Percentiles rank a stretch among this genome's conserved stretches.
Evolutionary conservation across 148 eudicot species (phyloP).

Genomic region (Polygonum maritimum): DNA sequence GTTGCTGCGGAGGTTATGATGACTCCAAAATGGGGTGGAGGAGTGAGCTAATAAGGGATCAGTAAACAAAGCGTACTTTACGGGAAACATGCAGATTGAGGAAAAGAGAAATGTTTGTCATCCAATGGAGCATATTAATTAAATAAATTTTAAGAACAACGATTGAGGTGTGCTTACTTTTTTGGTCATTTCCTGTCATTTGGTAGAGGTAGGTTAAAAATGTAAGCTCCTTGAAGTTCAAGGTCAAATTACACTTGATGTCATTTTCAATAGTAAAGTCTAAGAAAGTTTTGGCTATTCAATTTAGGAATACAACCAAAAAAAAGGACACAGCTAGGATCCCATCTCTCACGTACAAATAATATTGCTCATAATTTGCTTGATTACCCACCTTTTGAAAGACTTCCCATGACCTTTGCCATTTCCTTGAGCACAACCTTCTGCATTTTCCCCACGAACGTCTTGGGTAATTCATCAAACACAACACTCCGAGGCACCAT

Average conservation of each 20-base stretch:
- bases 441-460: slow-evolving; percentile 33
- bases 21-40: too few species aligned
- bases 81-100: too few species aligned
- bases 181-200: background rate
- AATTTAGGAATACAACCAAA: background rate
- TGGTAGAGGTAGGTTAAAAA: background rate
- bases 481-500: slow-evolving; percentile 36
- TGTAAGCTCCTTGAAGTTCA: background rate
- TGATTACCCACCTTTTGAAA: background rate
- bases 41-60: too few species aligned
- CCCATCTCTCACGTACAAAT: background rate
- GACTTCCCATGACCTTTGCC: background rate
- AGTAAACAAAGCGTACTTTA: too few species aligned
- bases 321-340: background rate
- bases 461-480: slow-evolving; percentile 31
- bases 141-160: too few species aligned
- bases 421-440: slow-evolving; percentile 19
- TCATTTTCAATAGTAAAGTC: background rate
- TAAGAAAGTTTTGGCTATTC: background rate
- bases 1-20: too few species aligned
- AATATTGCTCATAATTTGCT: background rate
- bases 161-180: background rate
- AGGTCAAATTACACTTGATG: background rate
- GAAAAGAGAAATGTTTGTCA: too few species aligned
- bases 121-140: too few species aligned